Percentiles rank a stretch among this genome's conserved stretches.
These are phyloP conservation scores for Debaryomyces nepalensis DNA, from an alignment of 1,139 yeast species.

Conservation along the genomic window DNA sequence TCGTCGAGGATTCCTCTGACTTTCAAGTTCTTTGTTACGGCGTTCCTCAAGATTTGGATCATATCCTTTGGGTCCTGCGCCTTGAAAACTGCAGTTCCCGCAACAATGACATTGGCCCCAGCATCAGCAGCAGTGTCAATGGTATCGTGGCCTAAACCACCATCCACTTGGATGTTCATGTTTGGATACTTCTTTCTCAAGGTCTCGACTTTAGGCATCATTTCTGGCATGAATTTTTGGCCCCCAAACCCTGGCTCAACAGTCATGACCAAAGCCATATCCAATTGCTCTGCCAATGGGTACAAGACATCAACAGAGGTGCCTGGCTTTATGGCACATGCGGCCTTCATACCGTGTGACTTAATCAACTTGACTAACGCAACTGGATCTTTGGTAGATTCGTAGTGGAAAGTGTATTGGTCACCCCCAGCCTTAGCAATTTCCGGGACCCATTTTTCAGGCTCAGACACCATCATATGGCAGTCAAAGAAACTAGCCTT, in stretches of 20 bases:
- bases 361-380: constrained; percentile 77
- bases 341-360: constrained; percentile 85
- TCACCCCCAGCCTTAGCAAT: constrained; percentile 96
- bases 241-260: constrained; percentile 99
- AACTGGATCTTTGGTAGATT: constrained; percentile 82
- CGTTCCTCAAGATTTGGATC: constrained; percentile 65
- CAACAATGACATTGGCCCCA: constrained; percentile 97
- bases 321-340: constrained; percentile 93
- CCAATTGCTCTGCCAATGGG: constrained; percentile 76
- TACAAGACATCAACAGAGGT: constrained; percentile 86
- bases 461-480: constrained; percentile 98
- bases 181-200: constrained; percentile 76
- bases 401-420: constrained; percentile 95
- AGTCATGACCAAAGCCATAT: constrained; percentile 96
- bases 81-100: constrained; percentile 92
- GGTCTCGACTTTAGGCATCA: constrained; percentile 92
- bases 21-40: constrained; percentile 51
- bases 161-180: constrained; percentile 93
- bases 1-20: constrained; percentile 30
- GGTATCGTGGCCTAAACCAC: constrained; percentile 89
- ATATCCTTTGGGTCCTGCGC: constrained; percentile 79
- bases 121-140: constrained; percentile 86
- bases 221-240: constrained; percentile 90
- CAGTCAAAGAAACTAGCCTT: constrained; percentile 84
- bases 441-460: constrained; percentile 93